Percentiles rank a stretch among this genome's conserved stretches.
These are phyloP conservation scores for Gentiana macrophylla DNA, from an alignment of 257 asterid genomes.

Conservation along the genomic window DNA sequence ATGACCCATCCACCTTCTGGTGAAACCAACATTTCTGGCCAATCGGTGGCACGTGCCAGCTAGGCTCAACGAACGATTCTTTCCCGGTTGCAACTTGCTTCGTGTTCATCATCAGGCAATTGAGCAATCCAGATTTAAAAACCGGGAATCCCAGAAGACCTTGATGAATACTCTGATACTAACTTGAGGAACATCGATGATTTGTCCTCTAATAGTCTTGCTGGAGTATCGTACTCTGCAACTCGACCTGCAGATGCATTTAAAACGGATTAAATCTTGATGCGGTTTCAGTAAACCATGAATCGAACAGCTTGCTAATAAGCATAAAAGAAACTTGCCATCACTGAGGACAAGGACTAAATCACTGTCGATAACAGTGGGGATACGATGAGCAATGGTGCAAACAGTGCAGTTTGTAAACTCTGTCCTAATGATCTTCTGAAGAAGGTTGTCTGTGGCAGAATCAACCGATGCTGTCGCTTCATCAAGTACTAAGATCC, in stretches of 20 bases:
- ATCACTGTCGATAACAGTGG: slow-evolving; percentile 94
- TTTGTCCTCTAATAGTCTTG: slow-evolving; percentile 78
- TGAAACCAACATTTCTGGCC: slow-evolving; percentile 2
- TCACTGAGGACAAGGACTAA: slow-evolving; percentile 95
- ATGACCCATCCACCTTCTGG: too few relatives aligned
- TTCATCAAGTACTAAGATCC: slow-evolving; percentile 87
- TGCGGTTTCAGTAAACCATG: too few relatives aligned
- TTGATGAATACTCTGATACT: slow-evolving; percentile 79
- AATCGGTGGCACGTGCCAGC: not conserved
- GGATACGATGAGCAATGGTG: slow-evolving; percentile 96
- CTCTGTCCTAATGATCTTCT: slow-evolving; percentile 85
- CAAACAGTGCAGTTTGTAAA: slow-evolving; percentile 83
- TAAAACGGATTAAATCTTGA: not conserved
- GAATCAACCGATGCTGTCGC: slow-evolving; percentile 98
- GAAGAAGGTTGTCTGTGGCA: slow-evolving; percentile 94
- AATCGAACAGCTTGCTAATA: too few relatives aligned
- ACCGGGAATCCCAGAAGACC: slow-evolving; percentile 58
- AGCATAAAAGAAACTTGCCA: slow-evolving; percentile 29
- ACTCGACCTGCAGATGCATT: slow-evolving; percentile 55
- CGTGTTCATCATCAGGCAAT: slow-evolving; percentile 4
- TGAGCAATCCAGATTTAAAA: slow-evolving; percentile 22
- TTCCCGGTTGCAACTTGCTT: slow-evolving; percentile 3
- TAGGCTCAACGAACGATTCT: not conserved
- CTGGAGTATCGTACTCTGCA: slow-evolving; percentile 87
- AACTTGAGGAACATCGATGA: slow-evolving; percentile 94